Evolutionary conservation across 306 rosid genomes (phyloP).

Genomic region (Mimosa pudica): DNA sequence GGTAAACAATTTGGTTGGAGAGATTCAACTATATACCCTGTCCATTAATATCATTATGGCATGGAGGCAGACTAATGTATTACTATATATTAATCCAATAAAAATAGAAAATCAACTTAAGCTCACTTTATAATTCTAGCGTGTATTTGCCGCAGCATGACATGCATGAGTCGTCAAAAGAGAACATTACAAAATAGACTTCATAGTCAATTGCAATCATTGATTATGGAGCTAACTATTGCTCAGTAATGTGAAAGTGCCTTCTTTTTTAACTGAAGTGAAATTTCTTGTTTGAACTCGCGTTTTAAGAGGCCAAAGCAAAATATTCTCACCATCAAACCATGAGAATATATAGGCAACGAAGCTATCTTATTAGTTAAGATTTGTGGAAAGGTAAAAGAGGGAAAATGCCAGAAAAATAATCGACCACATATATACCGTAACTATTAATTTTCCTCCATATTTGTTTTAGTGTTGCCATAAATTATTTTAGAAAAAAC

Average conservation of each 20-base stretch:
- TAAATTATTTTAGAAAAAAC: too few species aligned
- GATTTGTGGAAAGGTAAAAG: not conserved
- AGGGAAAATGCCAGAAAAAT: not conserved
- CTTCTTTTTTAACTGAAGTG: too few species aligned
- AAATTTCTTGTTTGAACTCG: too few species aligned
- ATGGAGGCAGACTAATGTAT: not conserved
- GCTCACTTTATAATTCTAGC: not conserved
- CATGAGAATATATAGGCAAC: not conserved
- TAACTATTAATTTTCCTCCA: not conserved
- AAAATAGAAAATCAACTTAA: not conserved
- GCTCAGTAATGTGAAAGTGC: too few species aligned
- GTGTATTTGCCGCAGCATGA: not conserved
- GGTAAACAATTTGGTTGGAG: not conserved
- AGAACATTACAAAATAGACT: not conserved
- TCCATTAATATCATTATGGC: not conserved
- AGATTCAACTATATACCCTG: not conserved
- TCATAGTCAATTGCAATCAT: too few species aligned
- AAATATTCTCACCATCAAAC: too few species aligned
- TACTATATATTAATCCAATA: too few species aligned
- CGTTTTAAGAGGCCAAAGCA: too few species aligned
- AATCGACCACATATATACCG: not conserved
- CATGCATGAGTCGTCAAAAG: not conserved
- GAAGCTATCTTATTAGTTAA: not conserved
- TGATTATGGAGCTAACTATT: too few species aligned
- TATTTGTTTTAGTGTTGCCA: not conserved